Conservation (phyloP, 768 basidiomycete species). For the Suillus sp. region DNA sequence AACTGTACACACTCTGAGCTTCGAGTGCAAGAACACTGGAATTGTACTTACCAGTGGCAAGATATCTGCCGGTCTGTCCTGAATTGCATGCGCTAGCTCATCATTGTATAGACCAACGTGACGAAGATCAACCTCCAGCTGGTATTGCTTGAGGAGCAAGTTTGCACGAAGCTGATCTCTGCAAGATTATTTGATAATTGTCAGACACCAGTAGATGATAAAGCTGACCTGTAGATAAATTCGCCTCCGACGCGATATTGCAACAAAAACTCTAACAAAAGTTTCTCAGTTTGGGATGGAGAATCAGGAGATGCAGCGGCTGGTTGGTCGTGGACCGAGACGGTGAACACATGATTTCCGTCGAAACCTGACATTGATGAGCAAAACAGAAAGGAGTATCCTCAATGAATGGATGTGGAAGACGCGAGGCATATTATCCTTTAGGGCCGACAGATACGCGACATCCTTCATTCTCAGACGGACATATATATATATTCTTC, state of each 20-base stretch:
- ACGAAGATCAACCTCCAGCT: constrained; percentile 84
- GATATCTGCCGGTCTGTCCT: constrained; percentile 86
- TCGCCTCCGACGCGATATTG: constrained; percentile 88
- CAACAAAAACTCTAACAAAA: constrained; percentile 83
- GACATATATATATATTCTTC: background rate
- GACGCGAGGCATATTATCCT: constrained; percentile 9
- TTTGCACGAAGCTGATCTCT: constrained; percentile 90
- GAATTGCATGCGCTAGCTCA: constrained; percentile 88
- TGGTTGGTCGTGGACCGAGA: constrained; percentile 72
- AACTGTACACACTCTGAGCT: constrained; percentile 53
- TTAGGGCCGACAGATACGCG: constrained; percentile 37
- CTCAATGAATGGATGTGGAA: background rate
- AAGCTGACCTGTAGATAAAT: constrained; percentile 83
- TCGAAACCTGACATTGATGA: constrained; percentile 85
- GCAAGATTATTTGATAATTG: constrained; percentile 11
- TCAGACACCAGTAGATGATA: background rate
- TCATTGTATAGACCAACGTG: constrained; percentile 86
- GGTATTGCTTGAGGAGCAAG: constrained; percentile 82
- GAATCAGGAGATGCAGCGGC: constrained; percentile 61
- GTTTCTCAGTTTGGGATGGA: constrained; percentile 78
- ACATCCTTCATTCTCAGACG: background rate
- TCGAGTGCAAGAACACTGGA: background rate
- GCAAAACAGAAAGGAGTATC: constrained; percentile 3
- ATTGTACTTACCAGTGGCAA: constrained; percentile 71
- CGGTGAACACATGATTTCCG: constrained; percentile 75